These are phyloP conservation scores for Aspergillus sp. DNA, from an alignment of 2,329 filamentous ascomycete species.

Conservation along the genomic window DNA sequence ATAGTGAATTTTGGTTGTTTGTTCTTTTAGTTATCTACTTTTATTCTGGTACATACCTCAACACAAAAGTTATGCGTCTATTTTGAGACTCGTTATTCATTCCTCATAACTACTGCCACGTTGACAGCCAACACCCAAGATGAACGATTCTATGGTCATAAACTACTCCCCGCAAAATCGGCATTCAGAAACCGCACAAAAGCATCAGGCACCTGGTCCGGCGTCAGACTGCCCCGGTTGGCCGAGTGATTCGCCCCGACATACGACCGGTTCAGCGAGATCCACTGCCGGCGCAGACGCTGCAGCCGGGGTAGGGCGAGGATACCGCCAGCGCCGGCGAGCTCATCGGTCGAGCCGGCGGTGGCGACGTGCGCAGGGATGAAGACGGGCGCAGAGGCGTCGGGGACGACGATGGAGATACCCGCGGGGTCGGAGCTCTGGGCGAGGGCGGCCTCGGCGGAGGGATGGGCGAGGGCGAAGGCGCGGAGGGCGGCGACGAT, in stretches of 20 bases:
- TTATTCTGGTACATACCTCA: no score
- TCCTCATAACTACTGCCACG: not conserved
- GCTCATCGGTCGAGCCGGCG: constrained; percentile 40
- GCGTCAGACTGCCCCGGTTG: constrained; percentile 28
- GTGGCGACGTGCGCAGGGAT: constrained; percentile 38
- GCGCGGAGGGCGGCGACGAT: constrained; percentile 42
- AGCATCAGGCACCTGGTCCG: constrained; percentile 40
- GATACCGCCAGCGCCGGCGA: constrained; percentile 40
- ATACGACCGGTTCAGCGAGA: constrained; percentile 45
- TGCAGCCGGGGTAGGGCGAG: constrained; percentile 44
- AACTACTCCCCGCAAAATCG: constrained; percentile 35
- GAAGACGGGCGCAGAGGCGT: constrained; percentile 30
- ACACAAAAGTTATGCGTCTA: no score
- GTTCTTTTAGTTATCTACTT: not conserved
- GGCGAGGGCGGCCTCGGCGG: constrained; percentile 36
- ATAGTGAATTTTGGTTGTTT: not conserved
- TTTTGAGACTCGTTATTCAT: not conserved
- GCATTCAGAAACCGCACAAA: constrained; percentile 49
- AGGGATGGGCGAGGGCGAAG: constrained; percentile 40
- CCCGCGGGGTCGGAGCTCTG: constrained; percentile 24
- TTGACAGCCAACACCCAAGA: not conserved
- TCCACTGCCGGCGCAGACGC: constrained; percentile 46
- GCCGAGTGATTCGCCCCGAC: constrained; percentile 36
- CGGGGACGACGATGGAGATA: constrained; percentile 36
- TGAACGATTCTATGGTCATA: not conserved